Evolutionary conservation across 2,329 filamentous ascomycete species (phyloP).

Genomic region (Alternaria dauci): DNA sequence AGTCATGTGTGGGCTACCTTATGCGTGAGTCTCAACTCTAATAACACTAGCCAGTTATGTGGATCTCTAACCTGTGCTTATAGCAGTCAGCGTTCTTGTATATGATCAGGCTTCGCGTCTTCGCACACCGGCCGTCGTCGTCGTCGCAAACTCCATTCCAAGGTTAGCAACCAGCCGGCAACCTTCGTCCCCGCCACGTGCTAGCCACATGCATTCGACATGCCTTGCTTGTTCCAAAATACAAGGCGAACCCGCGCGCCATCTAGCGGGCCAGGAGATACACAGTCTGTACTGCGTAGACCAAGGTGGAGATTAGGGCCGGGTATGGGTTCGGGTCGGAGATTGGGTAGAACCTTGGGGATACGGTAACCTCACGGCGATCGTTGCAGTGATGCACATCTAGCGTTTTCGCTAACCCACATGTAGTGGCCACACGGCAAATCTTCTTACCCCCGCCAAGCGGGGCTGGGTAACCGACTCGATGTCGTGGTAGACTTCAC

Average conservation of each 20-base stretch:
- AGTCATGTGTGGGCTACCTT: too few relatives aligned
- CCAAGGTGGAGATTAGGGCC: neutral
- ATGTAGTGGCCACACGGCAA: neutral
- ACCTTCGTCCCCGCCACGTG: neutral
- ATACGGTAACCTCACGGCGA: neutral
- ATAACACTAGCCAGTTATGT: neutral
- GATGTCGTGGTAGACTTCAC: neutral
- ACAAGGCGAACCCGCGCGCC: neutral
- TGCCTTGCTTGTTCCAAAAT: neutral
- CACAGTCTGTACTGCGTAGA: neutral
- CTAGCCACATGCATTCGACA: neutral
- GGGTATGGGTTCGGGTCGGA: neutral
- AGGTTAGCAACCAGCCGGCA: too few relatives aligned
- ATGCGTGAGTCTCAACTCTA: neutral
- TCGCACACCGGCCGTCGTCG: neutral
- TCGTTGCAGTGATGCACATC: neutral
- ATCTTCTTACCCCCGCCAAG: neutral
- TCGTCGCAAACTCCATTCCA: neutral
- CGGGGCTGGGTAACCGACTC: neutral
- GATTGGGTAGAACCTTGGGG: neutral
- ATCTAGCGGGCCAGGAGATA: neutral
- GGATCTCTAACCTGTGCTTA: neutral
- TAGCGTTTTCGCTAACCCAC: neutral
- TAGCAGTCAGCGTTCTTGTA: neutral
- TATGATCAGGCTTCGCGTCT: neutral